Evolutionary conservation across 1,139 yeast species (phyloP).

Genomic region (Casaregolazyma suthepensis): DNA sequence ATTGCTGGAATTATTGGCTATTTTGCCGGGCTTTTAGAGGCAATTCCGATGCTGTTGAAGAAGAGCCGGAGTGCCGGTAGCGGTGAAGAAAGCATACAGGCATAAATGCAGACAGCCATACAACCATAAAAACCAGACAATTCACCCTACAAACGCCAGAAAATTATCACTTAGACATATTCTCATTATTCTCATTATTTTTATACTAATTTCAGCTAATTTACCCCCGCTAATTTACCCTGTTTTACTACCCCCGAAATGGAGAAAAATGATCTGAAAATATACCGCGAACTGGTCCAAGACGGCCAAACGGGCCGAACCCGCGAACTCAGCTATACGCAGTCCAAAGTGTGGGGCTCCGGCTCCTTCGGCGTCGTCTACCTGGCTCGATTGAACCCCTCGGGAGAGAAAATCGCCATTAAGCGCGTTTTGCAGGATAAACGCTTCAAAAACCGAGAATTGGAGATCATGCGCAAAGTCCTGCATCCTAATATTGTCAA

Average conservation of each 20-base stretch:
- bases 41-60: background rate
- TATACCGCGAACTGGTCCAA: slow-evolving; percentile 57
- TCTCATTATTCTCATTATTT: background rate
- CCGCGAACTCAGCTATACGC: slow-evolving; percentile 59
- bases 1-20: background rate
- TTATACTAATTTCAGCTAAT: background rate
- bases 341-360: slow-evolving; percentile 85
- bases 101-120: no score
- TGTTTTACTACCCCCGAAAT: no score
- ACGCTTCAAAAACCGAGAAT: slow-evolving; percentile 91
- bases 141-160: no score
- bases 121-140: no score
- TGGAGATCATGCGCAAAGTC: slow-evolving; percentile 89
- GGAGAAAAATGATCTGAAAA: background rate
- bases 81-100: no score
- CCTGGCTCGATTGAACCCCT: slow-evolving; percentile 85
- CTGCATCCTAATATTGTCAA: slow-evolving; percentile 85
- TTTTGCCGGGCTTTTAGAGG: background rate
- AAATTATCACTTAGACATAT: background rate
- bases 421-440: slow-evolving; percentile 92
- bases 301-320: slow-evolving; percentile 68
- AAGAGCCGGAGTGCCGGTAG: background rate
- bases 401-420: slow-evolving; percentile 83
- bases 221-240: no score
- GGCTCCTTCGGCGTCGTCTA: slow-evolving; percentile 97